A percentile compares a stretch with the other conserved stretches of the same genome.
Conservation (phyloP, 2,329 filamentous ascomycete species). For the Colletotrichum aenigma region DNA sequence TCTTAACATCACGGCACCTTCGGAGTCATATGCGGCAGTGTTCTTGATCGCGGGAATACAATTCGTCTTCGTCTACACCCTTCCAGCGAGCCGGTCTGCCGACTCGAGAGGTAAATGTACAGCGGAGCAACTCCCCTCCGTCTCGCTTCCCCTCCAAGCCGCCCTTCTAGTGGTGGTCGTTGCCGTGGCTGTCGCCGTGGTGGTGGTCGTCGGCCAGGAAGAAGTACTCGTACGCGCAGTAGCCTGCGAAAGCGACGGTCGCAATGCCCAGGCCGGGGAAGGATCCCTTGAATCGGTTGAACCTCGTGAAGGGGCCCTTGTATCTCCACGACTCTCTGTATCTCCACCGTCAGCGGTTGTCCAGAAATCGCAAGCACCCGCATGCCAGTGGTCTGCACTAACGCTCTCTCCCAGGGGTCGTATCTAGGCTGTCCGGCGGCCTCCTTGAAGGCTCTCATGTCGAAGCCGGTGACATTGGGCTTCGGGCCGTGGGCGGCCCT, state of each 20-base stretch:
- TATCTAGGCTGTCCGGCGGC: constrained; percentile 67
- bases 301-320: constrained; percentile 83
- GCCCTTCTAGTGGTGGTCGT: constrained; percentile 59
- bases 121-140: constrained; percentile 21
- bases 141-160: constrained; percentile 11
- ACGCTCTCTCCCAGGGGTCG: constrained; percentile 72
- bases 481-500: constrained; percentile 51
- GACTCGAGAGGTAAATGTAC: constrained; percentile 40
- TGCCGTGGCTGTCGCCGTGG: constrained; percentile 56
- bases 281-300: constrained; percentile 84
- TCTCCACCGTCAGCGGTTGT: constrained; percentile 7
- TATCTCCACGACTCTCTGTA: constrained; percentile 94
- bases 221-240: constrained; percentile 88
- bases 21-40: neutral
- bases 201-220: constrained; percentile 79
- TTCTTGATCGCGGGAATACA: neutral
- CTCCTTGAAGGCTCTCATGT: constrained; percentile 78
- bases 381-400: constrained; percentile 35
- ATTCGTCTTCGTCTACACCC: constrained; percentile 14
- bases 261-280: constrained; percentile 95
- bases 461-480: constrained; percentile 91
- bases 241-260: constrained; percentile 86
- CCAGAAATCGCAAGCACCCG: neutral
- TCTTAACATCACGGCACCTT: neutral
- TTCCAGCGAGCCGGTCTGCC: constrained; percentile 14